Evolutionary conservation across 2,329 filamentous ascomycete species (phyloP), one percentile per base, ranked within the genome.

Genomic region (Aspergillus sp.): DNA sequence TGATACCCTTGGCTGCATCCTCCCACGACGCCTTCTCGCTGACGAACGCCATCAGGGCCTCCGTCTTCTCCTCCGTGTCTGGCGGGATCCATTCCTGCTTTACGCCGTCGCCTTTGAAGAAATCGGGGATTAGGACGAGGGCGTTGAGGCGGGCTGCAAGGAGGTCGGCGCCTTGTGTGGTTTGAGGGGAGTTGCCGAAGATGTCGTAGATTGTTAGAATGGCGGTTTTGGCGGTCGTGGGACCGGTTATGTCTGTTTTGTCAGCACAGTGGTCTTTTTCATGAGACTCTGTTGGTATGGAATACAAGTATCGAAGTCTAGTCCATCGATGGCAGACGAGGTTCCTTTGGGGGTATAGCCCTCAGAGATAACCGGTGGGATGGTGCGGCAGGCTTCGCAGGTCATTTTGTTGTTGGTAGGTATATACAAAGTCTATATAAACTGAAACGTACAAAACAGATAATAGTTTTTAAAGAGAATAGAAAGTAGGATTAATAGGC

Each of bases 141-240:
- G 75, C 70, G 25, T 73, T 69, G 11, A 74, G 62, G 12, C 70
- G 66, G 3, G 70, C 63, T 0, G 79, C 71, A 3, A 82, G 70
- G 7, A 77, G 70, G 66, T 91, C 88, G 61, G 86, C 86, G 23
- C 87, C 88, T 72, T 90, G 88, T 6, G 90, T 62, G 3, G 87
- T 87, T 75, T 90, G 88, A n/a, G 85, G 82, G 68, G 84, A 87
- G 50, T 75, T 62, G 66, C 87, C 87, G 68, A 89, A 89, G 70
- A 89, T 88, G 73, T 90, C 88, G 71, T 78, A 87, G 69, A 89
- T 82, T 61, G 81, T 73, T 55, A 90, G 72, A 56, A 90, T 79
- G 55, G 82, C 88, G 31, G 80, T 80, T 39, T 82, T 75, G 64
- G 77, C 77, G 31, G 76, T 76, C 7, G 82, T 78, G 77, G 81